Percentiles rank a stretch among this genome's conserved stretches.
phyloP scores from a whole-genome alignment of 176 grass and related monocot species.

The Elymus sibiricus region DNA sequence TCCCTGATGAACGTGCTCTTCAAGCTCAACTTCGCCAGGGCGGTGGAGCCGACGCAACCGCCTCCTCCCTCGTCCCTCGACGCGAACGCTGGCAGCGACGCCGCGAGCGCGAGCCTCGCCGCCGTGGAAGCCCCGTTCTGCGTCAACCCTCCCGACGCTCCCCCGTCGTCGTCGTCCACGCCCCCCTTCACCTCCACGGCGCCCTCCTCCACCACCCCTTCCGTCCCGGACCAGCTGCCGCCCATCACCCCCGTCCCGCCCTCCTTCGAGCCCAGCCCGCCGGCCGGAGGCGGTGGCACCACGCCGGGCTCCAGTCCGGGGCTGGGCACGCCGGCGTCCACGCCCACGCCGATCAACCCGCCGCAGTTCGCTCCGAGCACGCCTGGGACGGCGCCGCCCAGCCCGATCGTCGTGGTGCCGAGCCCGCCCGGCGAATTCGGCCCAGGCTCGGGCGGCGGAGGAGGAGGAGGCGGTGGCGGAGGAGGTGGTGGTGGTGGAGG shows the following conservation, averaged over 20 bases:
- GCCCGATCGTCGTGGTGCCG: constrained; percentile 33
- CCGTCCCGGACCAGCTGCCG: constrained; percentile 32
- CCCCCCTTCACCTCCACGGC: constrained; percentile 26
- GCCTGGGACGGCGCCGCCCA: constrained; percentile 21
- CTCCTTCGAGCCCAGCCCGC: constrained; percentile 54
- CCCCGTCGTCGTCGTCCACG: background rate
- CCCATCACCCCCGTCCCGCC: constrained; percentile 35
- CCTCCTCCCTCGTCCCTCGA: background rate
- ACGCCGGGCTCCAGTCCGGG: background rate
- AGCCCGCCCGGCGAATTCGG: constrained; percentile 9
- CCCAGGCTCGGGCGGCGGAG: background rate
- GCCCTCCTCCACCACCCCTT: constrained; percentile 8
- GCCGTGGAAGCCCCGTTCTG: constrained; percentile 42
- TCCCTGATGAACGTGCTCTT: constrained; percentile 39
- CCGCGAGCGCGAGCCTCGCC: constrained; percentile 11
- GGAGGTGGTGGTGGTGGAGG: background rate
- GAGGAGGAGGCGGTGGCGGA: background rate
- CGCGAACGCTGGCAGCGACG: background rate
- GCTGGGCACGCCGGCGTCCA: background rate
- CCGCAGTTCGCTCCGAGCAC: constrained; percentile 20
- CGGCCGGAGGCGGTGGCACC: background rate
- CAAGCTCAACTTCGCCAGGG: constrained; percentile 46
- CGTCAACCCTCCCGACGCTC: constrained; percentile 37
- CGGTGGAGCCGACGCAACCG: constrained; percentile 26
- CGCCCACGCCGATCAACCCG: constrained; percentile 12